Evolutionary conservation across 768 basidiomycete genomes (phyloP), one percentile per base, ranked within the genome.

Genomic region (Mycena venus): DNA sequence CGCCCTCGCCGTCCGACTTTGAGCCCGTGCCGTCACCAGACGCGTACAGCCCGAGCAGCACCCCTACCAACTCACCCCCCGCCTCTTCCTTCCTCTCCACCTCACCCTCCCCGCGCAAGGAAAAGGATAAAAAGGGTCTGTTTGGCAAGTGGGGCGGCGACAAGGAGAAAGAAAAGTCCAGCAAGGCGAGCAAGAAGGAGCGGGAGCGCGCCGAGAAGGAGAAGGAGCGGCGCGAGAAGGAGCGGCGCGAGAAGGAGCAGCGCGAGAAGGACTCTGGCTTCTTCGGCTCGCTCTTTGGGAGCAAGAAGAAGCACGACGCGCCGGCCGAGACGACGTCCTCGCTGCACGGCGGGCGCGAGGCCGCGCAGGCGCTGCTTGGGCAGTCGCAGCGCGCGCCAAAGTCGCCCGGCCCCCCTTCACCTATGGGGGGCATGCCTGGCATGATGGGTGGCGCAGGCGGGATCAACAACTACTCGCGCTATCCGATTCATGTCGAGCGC

Each of bases 401-500:
- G 4, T 93, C 94, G 14, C 92, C 94, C 25, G 90, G 85, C 27
- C 81, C 87, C 47, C 84, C 85, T 15, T 82, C 85, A 17, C 72
- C 75, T 8, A 67, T 67, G 72, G 60, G 31, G 0, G 34, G 47
- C 17, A 31, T 47, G 49, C 66, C 23, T 29, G 75, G 75, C 38
- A 62, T 76, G 68, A 67, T 76, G 75, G 75, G 64, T 17, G 74
- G 74, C 31, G 86, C 85, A 11, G 80, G 83, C 49, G 83, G 83
- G 25, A 82, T 85, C 38, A 88, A 89, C 77, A 86, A 87, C 62
- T 91, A 89, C 73, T 85, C 97, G 62, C 91, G 98, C 76, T 97
- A 99, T 81, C 98, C 98, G 11, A 99, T 99, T 73, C 98, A 99
- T 80, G 98, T 99, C 75, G 98, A 99, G 82, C 91, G 98, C 38